Base-by-base conservation (phyloP, 129 eudicot species). In the Lonicera japonica region DNA sequence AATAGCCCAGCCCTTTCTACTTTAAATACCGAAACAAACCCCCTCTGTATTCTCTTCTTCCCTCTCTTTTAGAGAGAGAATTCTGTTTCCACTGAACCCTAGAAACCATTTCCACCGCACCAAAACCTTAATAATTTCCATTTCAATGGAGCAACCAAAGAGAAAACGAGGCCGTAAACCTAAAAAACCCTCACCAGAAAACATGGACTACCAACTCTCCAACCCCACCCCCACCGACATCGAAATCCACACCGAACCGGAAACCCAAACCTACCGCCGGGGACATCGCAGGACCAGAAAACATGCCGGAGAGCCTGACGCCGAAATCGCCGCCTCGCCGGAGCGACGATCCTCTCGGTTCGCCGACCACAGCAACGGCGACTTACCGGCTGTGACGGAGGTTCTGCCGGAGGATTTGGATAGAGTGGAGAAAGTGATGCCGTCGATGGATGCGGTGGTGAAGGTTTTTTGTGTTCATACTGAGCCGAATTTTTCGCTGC, bases 391-490 rank as follows among this genome's bases (percentile, higher is more conserved):
- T 73, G 61, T 23, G 17, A 67, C 16, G 43, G 69, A 21, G 67
- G 41, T 22, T 15, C 25, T 55, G 67, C 61, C 64, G 38, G 71
- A 63, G 38, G 71, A 63, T 63, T 73, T 67, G 80, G 80, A 73
- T 69, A 47, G 61, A 51, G 78, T 64, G 19, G 79, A 55, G 45
- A 80, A 76, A 73, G 82, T 65, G 19, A 41, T 76, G 38, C 77
- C 82, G 54, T 76, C 82, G 64, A 80, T 80, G 86, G 86, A 80
- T 39, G 82, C 86, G 15, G 86, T 80, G 56, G 86, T 80, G 16
- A 80, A 76, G 66, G 86, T 80, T 58, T 80, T 80, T 56, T 80
- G 86, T 16, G 75, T 73, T 19, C 86, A 80, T 43, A 80, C 82
- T 19, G 86, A 73, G 54, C 86, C 86, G 41, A 81, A 81, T 77